phyloP scores from a whole-genome alignment of 495 filamentous ascomycete species.

The Tuber aestivum region DNA sequence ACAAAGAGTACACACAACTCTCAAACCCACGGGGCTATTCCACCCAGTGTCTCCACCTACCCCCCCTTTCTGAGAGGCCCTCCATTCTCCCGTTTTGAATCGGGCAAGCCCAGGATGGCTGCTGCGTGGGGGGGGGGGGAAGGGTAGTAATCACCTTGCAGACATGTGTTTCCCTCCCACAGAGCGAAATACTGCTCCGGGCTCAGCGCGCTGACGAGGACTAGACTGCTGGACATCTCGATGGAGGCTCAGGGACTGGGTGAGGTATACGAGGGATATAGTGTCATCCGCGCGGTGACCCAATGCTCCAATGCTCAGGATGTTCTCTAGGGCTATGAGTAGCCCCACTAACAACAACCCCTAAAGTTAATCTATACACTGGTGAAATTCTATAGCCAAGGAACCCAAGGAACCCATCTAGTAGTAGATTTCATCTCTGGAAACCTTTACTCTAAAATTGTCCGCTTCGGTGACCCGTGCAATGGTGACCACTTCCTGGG shows the following conservation, averaged over 20 bases:
- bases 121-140: conserved; percentile 14
- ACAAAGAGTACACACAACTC: no score
- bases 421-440: not conserved
- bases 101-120: conserved; percentile 4
- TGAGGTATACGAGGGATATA: not conserved
- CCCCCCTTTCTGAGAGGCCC: no score
- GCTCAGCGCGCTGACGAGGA: not conserved
- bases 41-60: no score
- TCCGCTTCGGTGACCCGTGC: conserved; percentile 9
- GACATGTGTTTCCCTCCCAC: not conserved
- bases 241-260: conserved; percentile 4
- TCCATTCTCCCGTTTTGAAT: no score
- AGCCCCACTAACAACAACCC: conserved; percentile 25
- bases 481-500: not conserved
- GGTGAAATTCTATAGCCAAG: not conserved
- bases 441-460: not conserved
- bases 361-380: not conserved
- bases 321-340: conserved; percentile 55
- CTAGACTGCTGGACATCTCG: not conserved
- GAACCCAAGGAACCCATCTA: not conserved
- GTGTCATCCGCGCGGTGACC: not conserved
- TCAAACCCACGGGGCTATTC: no score
- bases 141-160: conserved; percentile 17
- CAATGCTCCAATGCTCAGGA: conserved; percentile 53
- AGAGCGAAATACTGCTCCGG: not conserved